Percentiles rank a stretch among this genome's conserved stretches.
Evolutionary conservation across 371 early-diverging fungal genomes (phyloP).

Genomic region (Blastocladiella emersonii): DNA sequence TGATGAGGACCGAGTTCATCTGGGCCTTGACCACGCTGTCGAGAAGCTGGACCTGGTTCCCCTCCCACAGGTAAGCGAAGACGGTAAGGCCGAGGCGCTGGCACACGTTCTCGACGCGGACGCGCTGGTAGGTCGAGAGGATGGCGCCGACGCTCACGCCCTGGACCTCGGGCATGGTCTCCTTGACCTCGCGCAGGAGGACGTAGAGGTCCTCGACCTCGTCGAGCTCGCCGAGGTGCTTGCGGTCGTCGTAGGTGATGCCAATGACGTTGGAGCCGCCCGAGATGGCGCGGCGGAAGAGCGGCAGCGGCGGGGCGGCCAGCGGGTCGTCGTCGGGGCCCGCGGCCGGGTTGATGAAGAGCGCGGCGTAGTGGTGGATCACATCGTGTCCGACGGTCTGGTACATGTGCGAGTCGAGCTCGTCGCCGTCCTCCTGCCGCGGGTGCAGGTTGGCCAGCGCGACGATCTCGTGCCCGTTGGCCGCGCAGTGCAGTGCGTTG

Average conservation of each 20-base stretch:
- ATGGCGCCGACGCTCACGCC: slow-evolving; percentile 98
- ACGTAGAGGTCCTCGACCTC: slow-evolving; percentile 95
- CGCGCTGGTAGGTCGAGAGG: slow-evolving; percentile 91
- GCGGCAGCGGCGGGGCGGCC: slow-evolving; percentile 47
- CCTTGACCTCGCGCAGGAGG: slow-evolving; percentile 52
- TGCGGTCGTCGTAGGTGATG: slow-evolving; percentile 48
- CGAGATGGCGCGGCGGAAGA: slow-evolving; percentile 63
- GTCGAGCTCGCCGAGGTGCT: slow-evolving; percentile 92
- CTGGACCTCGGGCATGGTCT: slow-evolving; percentile 59
- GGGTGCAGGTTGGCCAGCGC: slow-evolving; percentile 92
- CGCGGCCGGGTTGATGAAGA: slow-evolving; percentile 28
- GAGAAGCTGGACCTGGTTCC: slow-evolving; percentile 74
- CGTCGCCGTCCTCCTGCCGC: slow-evolving; percentile 33
- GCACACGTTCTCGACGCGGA: slow-evolving; percentile 94
- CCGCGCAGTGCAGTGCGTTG: slow-evolving; percentile 89
- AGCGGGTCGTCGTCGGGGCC: neutral
- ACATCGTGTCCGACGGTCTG: slow-evolving; percentile 97
- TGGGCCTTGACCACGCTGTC: slow-evolving; percentile 81
- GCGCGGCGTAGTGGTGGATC: slow-evolving; percentile 68
- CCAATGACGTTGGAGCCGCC: slow-evolving; percentile 49
- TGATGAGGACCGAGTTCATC: slow-evolving; percentile 78
- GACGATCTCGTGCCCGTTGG: slow-evolving; percentile 86
- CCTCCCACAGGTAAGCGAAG: slow-evolving; percentile 88
- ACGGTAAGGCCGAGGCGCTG: slow-evolving; percentile 63
- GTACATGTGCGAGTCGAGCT: slow-evolving; percentile 96